Evolutionary conservation across 495 filamentous ascomycete genomes (phyloP).

Genomic region (Penicillium cinerascens): DNA sequence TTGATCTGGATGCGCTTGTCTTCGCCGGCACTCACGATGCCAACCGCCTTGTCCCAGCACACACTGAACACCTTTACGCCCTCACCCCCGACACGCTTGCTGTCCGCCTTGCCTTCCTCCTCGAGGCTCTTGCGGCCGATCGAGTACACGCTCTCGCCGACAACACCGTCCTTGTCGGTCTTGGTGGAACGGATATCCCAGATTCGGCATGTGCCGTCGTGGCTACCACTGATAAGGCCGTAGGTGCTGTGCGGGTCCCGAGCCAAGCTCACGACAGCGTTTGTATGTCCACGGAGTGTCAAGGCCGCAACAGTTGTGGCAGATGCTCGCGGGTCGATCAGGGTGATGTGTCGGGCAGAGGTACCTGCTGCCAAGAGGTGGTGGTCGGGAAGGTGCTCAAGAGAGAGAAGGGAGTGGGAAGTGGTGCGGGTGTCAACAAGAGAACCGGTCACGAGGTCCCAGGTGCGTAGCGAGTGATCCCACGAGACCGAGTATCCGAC

Average conservation of each 20-base stretch:
- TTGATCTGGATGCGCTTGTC: constrained; percentile 94
- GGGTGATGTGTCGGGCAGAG: constrained; percentile 78
- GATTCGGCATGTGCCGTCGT: constrained; percentile 85
- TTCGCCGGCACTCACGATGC: constrained; percentile 89
- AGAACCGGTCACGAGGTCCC: constrained; percentile 77
- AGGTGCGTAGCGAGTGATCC: constrained; percentile 85
- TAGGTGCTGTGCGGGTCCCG: constrained; percentile 70
- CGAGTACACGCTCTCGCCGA: constrained; percentile 77
- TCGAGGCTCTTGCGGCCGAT: constrained; percentile 68
- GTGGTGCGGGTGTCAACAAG: constrained; percentile 77
- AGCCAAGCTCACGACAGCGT: constrained; percentile 70
- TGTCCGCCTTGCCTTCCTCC: constrained; percentile 46
- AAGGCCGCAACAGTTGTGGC: constrained; percentile 71
- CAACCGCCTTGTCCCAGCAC: constrained; percentile 75
- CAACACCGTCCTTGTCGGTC: constrained; percentile 60
- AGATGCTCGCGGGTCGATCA: constrained; percentile 80
- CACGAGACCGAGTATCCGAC: constrained; percentile 85
- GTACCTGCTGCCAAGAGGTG: constrained; percentile 81
- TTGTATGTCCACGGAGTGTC: constrained; percentile 86
- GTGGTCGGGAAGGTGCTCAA: constrained; percentile 63
- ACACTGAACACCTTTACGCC: constrained; percentile 89
- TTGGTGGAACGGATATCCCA: constrained; percentile 85
- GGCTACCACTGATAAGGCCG: constrained; percentile 73
- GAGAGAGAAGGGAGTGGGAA: constrained; percentile 72
- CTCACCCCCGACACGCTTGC: constrained; percentile 61